A percentile compares a stretch with the other conserved stretches of the same genome.
Evolutionary conservation across 345 rosid species (phyloP).

Genomic region (Atalantia buxifolia): DNA sequence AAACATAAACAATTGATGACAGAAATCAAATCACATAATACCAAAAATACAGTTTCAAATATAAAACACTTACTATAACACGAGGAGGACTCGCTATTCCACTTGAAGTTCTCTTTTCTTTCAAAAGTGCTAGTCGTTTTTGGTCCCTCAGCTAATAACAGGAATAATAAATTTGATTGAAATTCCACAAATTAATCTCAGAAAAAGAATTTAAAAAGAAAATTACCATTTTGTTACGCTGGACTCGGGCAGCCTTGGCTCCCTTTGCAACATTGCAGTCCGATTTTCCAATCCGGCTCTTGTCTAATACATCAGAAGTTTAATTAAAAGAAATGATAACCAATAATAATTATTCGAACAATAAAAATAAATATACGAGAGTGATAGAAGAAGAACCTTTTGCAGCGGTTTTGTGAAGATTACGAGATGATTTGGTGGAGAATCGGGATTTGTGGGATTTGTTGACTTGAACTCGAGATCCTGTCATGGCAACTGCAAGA

Average conservation of each 20-base stretch:
- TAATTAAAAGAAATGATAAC: background rate
- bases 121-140: conserved; percentile 69
- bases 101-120: conserved; percentile 69
- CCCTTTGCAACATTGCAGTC: conserved; percentile 56
- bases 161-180: background rate
- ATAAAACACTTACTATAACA: conserved; percentile 57
- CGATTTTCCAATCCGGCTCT: conserved; percentile 58
- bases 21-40: background rate
- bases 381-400: conserved; percentile 38
- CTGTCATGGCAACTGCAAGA: conserved; percentile 48
- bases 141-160: conserved; percentile 66
- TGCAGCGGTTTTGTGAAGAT: conserved; percentile 60
- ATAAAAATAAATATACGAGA: background rate
- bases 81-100: conserved; percentile 64
- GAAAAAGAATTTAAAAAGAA: background rate
- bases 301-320: conserved; percentile 37
- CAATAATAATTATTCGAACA: background rate
- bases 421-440: conserved; percentile 74
- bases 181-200: background rate
- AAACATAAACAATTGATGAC: background rate
- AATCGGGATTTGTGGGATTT: conserved; percentile 84
- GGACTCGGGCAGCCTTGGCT: conserved; percentile 66
- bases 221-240: conserved; percentile 81
- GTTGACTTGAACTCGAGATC: conserved; percentile 74
- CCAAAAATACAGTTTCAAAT: background rate